Evolutionary conservation across 306 rosid species (phyloP), one percentile per base, ranked within the genome.

Genomic region (Sicyos edulis): DNA sequence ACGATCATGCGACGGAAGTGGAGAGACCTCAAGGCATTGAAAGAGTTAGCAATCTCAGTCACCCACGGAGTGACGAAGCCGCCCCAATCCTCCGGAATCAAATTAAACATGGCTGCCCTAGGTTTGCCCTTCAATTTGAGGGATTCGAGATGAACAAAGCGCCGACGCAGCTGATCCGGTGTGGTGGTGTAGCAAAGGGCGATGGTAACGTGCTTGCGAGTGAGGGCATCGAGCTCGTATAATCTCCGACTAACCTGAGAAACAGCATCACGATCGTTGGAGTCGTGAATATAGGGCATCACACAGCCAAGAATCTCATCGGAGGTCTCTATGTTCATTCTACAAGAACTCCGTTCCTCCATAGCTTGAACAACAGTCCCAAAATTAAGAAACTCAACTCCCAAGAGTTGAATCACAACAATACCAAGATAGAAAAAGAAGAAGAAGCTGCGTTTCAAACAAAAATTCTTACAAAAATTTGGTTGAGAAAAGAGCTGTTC

Each of bases 21-120:
- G 10, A 93, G 83, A 0, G 86, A 80, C 79, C 72, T 93, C 63
- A 93, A 79, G 79, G 95, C 82, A 72, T 85, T 82, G 45, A 88
- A 91, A 70, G 86, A 80, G 14, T 47, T 74, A 0, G 87, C 79
- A 70, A 93, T 91, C 85, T 85, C 97, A 21, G 0, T 66, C 1
- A 93, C 88, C 99, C 99, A 93, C 0, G 97, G 97, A 6, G 87
- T 86, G 0, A 93, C 97, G 21, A 70, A 86, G 0, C 99, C 99
- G 51, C 99, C 99, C 99, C 99, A 93, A 70, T 93, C 86, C 83
- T 93, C 99, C 1, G 95, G 97, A 47, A 93, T 93, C 65, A 93
- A 77, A 79, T 93, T 93, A 81, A 93, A 91, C 97, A 91, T 91
- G 4, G 99, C 96, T 2, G 99, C 97, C 22, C 99, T 80, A 1